Conservation (phyloP, 2,329 filamentous ascomycete genomes). For the Peltaster fructicola region DNA sequence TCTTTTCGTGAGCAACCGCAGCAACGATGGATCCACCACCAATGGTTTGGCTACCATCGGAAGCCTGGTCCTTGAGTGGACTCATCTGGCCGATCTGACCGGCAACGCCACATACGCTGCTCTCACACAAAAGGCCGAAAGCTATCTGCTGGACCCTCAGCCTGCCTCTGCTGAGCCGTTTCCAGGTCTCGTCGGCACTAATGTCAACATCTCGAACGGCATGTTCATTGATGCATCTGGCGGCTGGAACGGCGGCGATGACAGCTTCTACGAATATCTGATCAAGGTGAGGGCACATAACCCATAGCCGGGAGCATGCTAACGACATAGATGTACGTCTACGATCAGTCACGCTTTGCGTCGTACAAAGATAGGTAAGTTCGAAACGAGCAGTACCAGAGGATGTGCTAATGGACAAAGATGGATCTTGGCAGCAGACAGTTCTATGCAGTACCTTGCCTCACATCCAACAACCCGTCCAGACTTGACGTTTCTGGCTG, state of each 20-base stretch:
- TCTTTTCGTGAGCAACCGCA: conserved; percentile 38
- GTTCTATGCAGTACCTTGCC: conserved; percentile 51
- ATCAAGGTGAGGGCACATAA: conserved; percentile 38
- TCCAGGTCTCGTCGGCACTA: conserved; percentile 56
- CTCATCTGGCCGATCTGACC: conserved; percentile 57
- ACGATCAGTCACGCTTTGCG: conserved; percentile 47
- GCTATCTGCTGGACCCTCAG: conserved; percentile 49
- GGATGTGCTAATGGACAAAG: conserved; percentile 5
- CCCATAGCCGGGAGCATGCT: background rate
- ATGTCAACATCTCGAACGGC: conserved; percentile 47
- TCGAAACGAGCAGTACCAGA: conserved; percentile 2
- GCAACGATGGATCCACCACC: conserved; percentile 29
- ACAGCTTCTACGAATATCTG: conserved; percentile 78
- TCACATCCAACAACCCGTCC: conserved; percentile 48
- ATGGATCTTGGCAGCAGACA: conserved; percentile 61
- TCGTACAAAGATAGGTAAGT: conserved; percentile 41
- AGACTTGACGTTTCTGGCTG: conserved; percentile 55
- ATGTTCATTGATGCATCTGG: conserved; percentile 48
- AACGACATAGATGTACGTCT: conserved; percentile 49
- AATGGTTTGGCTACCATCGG: conserved; percentile 65
- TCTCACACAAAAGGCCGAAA: conserved; percentile 49
- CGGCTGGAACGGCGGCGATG: conserved; percentile 60
- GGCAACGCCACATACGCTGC: conserved; percentile 47
- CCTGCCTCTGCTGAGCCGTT: conserved; percentile 50
- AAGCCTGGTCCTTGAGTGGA: conserved; percentile 72